These are phyloP conservation scores for Chrysoporthe puriensis DNA, from an alignment of 2,329 filamentous ascomycete genomes.

Conservation along the genomic window DNA sequence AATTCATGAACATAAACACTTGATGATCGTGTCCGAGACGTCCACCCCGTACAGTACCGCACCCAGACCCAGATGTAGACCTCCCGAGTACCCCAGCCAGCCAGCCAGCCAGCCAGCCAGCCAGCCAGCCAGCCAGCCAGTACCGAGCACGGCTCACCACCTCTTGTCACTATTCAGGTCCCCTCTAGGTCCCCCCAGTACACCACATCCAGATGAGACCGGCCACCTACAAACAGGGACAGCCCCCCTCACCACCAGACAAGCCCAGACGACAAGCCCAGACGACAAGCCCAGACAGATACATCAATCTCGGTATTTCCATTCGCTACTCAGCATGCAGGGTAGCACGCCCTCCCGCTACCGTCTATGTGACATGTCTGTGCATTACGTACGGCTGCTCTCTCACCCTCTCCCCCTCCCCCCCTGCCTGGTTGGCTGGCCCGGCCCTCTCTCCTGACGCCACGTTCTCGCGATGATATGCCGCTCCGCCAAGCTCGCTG, in stretches of 20 bases:
- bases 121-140: too few relatives aligned
- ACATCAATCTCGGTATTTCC: slow-evolving; percentile 12
- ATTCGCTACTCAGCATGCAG: slow-evolving; percentile 6
- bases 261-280: background rate
- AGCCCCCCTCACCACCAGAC: background rate
- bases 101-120: too few relatives aligned
- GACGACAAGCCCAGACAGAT: background rate
- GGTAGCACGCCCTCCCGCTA: background rate
- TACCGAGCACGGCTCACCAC: too few relatives aligned
- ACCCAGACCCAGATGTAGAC: too few relatives aligned
- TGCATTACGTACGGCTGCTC: background rate
- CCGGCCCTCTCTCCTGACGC: background rate
- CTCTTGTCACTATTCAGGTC: too few relatives aligned
- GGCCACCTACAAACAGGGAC: too few relatives aligned
- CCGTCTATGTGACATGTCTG: slow-evolving; percentile 10
- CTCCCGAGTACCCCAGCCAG: too few relatives aligned
- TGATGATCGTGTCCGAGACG: too few relatives aligned
- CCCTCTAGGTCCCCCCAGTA: too few relatives aligned
- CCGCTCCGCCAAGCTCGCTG: background rate
- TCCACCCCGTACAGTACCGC: too few relatives aligned
- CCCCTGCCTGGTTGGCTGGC: background rate
- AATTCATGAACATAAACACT: too few relatives aligned
- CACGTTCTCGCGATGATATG: background rate
- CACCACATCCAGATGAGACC: too few relatives aligned
- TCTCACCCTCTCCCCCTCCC: background rate